Conservation (phyloP, 805 yeast species). For the Cyberlindnera sargentensis region DNA sequence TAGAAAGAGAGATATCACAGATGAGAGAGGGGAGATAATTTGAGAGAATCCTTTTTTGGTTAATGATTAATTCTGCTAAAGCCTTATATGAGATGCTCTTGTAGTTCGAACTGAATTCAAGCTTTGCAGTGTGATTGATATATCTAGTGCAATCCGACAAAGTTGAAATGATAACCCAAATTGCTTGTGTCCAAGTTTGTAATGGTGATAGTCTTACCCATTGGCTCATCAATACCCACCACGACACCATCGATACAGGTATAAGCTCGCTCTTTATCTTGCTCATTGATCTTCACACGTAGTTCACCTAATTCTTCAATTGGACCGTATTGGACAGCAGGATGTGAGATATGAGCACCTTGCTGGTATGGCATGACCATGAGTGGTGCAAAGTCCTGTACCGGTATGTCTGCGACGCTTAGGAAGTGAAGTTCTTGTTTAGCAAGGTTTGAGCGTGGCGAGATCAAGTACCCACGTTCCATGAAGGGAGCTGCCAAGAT, state of each 20-base stretch:
- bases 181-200: conserved; percentile 2
- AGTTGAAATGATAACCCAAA: conserved; percentile 3
- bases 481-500: conserved; percentile 14
- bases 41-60: too few species aligned
- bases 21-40: too few species aligned
- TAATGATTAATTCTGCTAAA: too few species aligned
- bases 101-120: too few species aligned
- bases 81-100: too few species aligned
- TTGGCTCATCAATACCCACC: conserved; percentile 12
- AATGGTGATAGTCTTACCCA: conserved; percentile 15
- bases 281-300: conserved; percentile 8
- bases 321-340: conserved; percentile 7
- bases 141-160: conserved; percentile 6
- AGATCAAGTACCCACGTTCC: conserved; percentile 17
- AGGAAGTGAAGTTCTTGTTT: conserved; percentile 14
- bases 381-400: conserved; percentile 9
- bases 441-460: conserved; percentile 18
- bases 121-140: not conserved
- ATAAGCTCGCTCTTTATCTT: conserved; percentile 9
- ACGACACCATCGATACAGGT: conserved; percentile 20
- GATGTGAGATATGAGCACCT: conserved; percentile 10
- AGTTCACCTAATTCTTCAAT: conserved; percentile 2
- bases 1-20: not conserved
- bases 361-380: conserved; percentile 15
- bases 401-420: conserved; percentile 8